Evolutionary conservation across 176 grass and related monocot genomes (phyloP).

Genomic region (Triticum turgidum): DNA sequence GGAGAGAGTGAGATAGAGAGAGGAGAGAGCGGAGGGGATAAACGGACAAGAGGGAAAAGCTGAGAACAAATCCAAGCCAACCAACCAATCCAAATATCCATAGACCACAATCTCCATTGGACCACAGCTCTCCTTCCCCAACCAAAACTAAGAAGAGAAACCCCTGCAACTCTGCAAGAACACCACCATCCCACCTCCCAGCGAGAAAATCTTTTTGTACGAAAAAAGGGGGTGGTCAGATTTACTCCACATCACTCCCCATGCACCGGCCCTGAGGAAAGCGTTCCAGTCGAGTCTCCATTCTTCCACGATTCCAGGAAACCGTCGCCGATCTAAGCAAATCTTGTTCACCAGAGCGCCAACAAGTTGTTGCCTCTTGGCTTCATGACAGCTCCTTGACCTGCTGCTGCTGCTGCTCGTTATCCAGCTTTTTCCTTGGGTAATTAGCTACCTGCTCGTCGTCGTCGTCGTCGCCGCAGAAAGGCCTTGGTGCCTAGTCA

Average conservation of each 20-base stretch:
- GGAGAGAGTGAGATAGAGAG: background rate
- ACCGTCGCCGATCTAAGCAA: background rate
- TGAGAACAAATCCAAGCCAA: slow-evolving; percentile 48
- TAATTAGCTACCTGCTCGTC: slow-evolving; percentile 1
- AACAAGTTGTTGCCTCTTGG: slow-evolving; percentile 15
- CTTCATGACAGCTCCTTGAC: background rate
- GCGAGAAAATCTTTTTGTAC: background rate
- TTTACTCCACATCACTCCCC: slow-evolving; percentile 8
- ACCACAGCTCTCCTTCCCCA: slow-evolving; percentile 29
- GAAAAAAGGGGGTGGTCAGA: slow-evolving; percentile 11
- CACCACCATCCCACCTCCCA: slow-evolving; percentile 21
- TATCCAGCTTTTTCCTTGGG: slow-evolving; percentile 16
- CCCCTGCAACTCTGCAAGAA: slow-evolving; percentile 22
- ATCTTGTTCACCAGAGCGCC: background rate
- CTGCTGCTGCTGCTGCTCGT: slow-evolving; percentile 1
- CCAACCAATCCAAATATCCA: slow-evolving; percentile 49
- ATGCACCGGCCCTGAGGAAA: slow-evolving; percentile 25
- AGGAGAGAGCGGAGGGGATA: slow-evolving; percentile 17
- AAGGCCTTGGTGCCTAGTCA: slow-evolving; percentile 24
- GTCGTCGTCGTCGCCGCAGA: background rate
- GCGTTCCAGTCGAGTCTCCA: slow-evolving; percentile 18
- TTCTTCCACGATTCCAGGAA: slow-evolving; percentile 42
- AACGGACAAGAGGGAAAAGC: slow-evolving; percentile 45
- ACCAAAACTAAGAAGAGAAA: slow-evolving; percentile 16
- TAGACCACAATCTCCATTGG: slow-evolving; percentile 37